Percentiles rank a stretch among this genome's conserved stretches.
Evolutionary conservation across 345 rosid genomes (phyloP).

Genomic region (Psidium guajava): DNA sequence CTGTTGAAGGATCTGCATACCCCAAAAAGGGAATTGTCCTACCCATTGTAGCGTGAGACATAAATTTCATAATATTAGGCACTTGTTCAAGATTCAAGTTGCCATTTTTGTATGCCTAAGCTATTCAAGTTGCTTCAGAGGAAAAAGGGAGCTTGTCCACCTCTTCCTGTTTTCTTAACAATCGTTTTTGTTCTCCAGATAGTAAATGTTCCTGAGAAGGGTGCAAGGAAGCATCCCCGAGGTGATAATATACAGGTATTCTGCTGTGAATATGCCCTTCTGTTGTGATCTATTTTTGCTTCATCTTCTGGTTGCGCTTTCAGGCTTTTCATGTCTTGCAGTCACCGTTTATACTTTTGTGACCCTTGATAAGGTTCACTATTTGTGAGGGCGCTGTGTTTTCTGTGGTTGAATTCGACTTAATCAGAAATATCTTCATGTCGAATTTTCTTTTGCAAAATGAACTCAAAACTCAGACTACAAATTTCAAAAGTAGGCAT

Average conservation of each 20-base stretch:
- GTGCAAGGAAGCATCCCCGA: constrained; percentile 97
- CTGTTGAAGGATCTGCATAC: too few relatives aligned
- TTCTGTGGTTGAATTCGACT: background rate
- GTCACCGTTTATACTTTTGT: background rate
- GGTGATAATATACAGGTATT: constrained; percentile 91
- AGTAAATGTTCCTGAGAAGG: constrained; percentile 96
- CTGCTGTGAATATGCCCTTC: background rate
- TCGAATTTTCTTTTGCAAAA: background rate
- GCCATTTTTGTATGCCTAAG: background rate
- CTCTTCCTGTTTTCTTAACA: background rate
- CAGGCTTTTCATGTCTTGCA: background rate
- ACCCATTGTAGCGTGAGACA: background rate
- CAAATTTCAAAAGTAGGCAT: background rate
- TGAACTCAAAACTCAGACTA: background rate
- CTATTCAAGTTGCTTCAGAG: background rate
- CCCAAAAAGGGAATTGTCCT: background rate
- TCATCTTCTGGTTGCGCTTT: background rate
- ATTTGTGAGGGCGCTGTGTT: background rate
- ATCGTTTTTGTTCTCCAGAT: constrained; percentile 34
- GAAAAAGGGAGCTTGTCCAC: background rate
- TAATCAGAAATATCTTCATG: background rate
- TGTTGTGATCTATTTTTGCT: constrained; percentile 3
- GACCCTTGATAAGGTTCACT: background rate
- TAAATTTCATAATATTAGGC: background rate
- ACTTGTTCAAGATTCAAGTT: background rate